Evolutionary conservation across 352 stramenopile genomes (phyloP).

Genomic region (Pythium coloratum): DNA sequence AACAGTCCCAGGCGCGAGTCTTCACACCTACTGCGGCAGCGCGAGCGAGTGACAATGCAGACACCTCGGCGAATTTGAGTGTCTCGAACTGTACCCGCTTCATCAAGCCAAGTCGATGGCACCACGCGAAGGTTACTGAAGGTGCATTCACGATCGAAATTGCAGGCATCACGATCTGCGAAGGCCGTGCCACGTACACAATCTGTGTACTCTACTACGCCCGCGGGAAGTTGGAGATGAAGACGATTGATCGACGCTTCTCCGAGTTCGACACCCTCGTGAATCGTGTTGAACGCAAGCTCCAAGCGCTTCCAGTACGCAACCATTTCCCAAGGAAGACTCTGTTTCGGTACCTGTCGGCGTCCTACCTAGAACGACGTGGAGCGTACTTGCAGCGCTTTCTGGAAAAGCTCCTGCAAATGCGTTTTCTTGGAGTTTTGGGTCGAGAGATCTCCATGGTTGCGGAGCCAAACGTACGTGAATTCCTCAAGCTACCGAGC

Average conservation of each 20-base stretch:
- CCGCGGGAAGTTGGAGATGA: conserved; percentile 39
- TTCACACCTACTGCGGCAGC: conserved; percentile 2
- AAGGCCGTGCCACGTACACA: conserved; percentile 50
- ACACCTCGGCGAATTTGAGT: conserved; percentile 11
- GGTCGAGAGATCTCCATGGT: conserved; percentile 69
- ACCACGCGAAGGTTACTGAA: conserved; percentile 38
- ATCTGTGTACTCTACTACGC: conserved; percentile 67
- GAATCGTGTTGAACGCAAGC: conserved; percentile 51
- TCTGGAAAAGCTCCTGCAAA: conserved; percentile 51
- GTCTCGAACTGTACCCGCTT: conserved; percentile 50
- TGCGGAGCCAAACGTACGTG: conserved; percentile 60
- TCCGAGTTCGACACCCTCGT: conserved; percentile 69
- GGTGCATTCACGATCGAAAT: conserved; percentile 77
- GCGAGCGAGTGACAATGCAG: background rate
- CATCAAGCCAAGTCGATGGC: conserved; percentile 53
- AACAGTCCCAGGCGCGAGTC: background rate
- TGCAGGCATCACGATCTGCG: conserved; percentile 46
- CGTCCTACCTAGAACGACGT: conserved; percentile 60
- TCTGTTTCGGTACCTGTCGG: conserved; percentile 58
- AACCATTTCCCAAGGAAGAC: conserved; percentile 71
- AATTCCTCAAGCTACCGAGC: conserved; percentile 63
- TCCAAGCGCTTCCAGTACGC: conserved; percentile 47
- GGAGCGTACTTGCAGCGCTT: conserved; percentile 63
- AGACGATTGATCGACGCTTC: conserved; percentile 59
- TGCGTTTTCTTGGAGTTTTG: conserved; percentile 63